Evolutionary conservation across 2,329 filamentous ascomycete genomes (phyloP).

Genomic region (Penicillium olsonii): DNA sequence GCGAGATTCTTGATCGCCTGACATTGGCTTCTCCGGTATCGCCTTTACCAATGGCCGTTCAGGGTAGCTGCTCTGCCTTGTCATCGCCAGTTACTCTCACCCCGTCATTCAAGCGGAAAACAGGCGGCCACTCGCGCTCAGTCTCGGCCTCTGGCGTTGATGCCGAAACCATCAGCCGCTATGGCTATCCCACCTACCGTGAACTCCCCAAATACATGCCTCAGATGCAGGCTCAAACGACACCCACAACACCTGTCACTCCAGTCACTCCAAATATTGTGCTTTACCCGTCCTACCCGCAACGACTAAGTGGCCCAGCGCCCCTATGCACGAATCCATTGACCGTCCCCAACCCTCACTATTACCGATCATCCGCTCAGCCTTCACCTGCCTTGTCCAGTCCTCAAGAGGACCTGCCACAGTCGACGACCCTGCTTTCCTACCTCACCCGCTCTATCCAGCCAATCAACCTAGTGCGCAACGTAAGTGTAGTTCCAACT

Average conservation of each 20-base stretch:
- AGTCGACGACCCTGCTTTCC: conserved; percentile 68
- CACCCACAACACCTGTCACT: conserved; percentile 43
- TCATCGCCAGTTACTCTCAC: conserved; percentile 65
- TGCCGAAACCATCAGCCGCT: conserved; percentile 65
- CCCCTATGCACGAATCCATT: conserved; percentile 39
- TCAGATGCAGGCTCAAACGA: conserved; percentile 44
- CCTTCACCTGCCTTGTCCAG: conserved; percentile 29
- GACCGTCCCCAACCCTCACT: conserved; percentile 32
- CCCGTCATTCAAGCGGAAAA: conserved; percentile 44
- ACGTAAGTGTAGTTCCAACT: conserved; percentile 68
- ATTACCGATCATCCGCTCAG: conserved; percentile 27
- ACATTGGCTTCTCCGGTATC: conserved; percentile 49
- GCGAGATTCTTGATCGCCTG: conserved; percentile 48
- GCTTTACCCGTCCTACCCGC: conserved; percentile 39
- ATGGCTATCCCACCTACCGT: conserved; percentile 82
- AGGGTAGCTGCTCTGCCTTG: conserved; percentile 48
- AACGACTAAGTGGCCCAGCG: conserved; percentile 32
- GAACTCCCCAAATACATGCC: conserved; percentile 65
- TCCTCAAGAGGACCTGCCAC: conserved; percentile 25
- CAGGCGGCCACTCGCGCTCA: conserved; percentile 55
- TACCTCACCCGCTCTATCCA: conserved; percentile 82
- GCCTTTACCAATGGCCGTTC: conserved; percentile 37
- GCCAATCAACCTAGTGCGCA: conserved; percentile 77
- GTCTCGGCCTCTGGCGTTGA: conserved; percentile 70
- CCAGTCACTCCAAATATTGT: conserved; percentile 41